phyloP scores from a whole-genome alignment of 2,329 filamentous ascomycete species.

The Penicillium sp. region DNA sequence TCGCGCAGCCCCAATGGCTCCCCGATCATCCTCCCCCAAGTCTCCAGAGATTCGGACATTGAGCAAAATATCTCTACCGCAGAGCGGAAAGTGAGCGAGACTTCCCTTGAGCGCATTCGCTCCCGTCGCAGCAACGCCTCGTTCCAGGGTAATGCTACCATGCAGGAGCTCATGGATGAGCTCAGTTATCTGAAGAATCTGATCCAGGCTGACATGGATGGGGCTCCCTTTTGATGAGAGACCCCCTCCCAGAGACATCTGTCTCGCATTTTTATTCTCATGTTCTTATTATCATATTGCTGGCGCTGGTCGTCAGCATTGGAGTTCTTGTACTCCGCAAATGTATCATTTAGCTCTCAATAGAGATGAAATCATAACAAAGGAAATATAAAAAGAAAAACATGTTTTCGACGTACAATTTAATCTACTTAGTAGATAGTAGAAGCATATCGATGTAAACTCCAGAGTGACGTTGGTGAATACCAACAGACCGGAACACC shows the following conservation, averaged over 20 bases:
- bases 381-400: background rate
- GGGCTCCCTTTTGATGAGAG: conserved; percentile 18
- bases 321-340: background rate
- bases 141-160: conserved; percentile 35
- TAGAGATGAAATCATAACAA: background rate
- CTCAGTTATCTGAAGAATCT: conserved; percentile 51
- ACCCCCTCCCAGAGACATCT: background rate
- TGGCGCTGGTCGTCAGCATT: conserved; percentile 19
- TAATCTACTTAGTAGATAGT: background rate
- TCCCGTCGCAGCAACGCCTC: conserved; percentile 21
- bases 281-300: background rate
- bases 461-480: background rate
- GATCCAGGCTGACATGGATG: conserved; percentile 39
- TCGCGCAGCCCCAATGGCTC: conserved; percentile 26
- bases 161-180: conserved; percentile 52
- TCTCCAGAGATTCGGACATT: conserved; percentile 1
- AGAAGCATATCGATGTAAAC: background rate
- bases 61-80: background rate
- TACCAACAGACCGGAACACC: background rate
- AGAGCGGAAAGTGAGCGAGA: conserved; percentile 7
- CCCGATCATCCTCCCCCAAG: conserved; percentile 23
- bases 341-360: conserved; percentile 7
- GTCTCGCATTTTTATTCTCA: background rate
- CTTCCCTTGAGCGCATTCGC: conserved; percentile 3
- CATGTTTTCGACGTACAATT: background rate